Percentiles rank a stretch among this genome's conserved stretches.
phyloP scores from a whole-genome alignment of 192 early-diverging fungal species.

The Backusella tarrabulga region DNA sequence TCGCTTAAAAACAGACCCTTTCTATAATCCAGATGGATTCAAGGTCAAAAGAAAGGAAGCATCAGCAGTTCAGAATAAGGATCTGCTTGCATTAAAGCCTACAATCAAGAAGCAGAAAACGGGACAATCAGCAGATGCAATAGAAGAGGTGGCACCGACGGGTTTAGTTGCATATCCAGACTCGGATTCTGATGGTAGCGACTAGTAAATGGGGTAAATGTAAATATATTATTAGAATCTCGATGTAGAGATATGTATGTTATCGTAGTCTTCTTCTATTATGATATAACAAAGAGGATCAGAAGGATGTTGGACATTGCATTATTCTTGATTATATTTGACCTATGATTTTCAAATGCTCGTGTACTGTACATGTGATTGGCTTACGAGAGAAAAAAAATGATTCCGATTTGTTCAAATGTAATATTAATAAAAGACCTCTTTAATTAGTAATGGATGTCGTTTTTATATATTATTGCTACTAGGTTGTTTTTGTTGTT shows the following conservation, averaged over 20 bases:
- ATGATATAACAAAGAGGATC: neutral
- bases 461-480: neutral
- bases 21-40: constrained; percentile 17
- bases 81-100: neutral
- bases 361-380: neutral
- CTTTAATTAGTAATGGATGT: neutral
- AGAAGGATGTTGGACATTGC: neutral
- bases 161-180: constrained; percentile 2
- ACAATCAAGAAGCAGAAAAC: neutral
- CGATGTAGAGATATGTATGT: neutral
- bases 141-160: neutral
- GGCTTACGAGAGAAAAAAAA: neutral
- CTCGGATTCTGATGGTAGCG: constrained; percentile 8
- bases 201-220: neutral
- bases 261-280: neutral
- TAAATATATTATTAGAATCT: neutral
- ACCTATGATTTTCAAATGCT: neutral
- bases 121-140: neutral
- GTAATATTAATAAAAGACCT: neutral
- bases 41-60: neutral
- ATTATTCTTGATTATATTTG: neutral
- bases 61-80: neutral
- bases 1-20: constrained; percentile 43
- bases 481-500: neutral
- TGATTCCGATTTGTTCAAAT: constrained; percentile 3